Base-by-base conservation (phyloP, 177 flowering plant genomes). In the Vitis hybrid region DNA sequence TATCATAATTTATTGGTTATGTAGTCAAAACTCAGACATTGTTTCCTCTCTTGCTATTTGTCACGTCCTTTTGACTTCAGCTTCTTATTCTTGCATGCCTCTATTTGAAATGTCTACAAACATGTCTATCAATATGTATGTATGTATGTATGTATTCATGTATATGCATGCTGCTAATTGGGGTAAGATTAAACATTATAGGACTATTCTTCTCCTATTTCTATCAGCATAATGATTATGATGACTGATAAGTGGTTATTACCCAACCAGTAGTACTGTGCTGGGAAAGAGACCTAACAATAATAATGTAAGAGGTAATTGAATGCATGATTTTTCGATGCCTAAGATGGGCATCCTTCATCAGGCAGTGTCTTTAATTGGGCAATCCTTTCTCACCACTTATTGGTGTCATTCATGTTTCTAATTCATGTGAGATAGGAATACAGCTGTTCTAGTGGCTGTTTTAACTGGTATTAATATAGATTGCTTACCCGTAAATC, bases 1-100 rank as follows among this genome's bases (percentile, higher is more conserved):
- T 95, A 81, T 39, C 45, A 39, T 39, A 39, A 39, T 39, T 39
- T 39, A 13, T 56, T n/a, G 10, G 26, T 31, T 51, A 64, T 33
- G 3, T 20, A 9, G 18, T 63, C 45, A 26, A 63, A 55, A 50
- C 55, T 48, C 12, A 33, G 10, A 50, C 55, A 14, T 19, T 64
- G 50, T 61, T 26, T 51, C 29, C 61, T 48, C 56, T 19, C 58
- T 50, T 33, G 2, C 3, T 52, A 33, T 26, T 65, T 51, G 22
- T 39, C 15, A 60, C 59, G 13, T 13, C 10, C 52, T 10, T 49
- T 31, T 16, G 55, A 6, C 58, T 22, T 63, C 16, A 16, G 55
- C 55, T 48, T 51, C 29, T 50, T 15, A 2, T 60, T 60, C 39
- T 15, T 9, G 5, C 45, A 39, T 7, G 13, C 29, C 11, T 60